Percentiles rank a stretch among this genome's conserved stretches.
These are phyloP conservation scores for Wickerhamomyces kurtzmanii DNA, from an alignment of 805 yeast species.

Conservation along the genomic window DNA sequence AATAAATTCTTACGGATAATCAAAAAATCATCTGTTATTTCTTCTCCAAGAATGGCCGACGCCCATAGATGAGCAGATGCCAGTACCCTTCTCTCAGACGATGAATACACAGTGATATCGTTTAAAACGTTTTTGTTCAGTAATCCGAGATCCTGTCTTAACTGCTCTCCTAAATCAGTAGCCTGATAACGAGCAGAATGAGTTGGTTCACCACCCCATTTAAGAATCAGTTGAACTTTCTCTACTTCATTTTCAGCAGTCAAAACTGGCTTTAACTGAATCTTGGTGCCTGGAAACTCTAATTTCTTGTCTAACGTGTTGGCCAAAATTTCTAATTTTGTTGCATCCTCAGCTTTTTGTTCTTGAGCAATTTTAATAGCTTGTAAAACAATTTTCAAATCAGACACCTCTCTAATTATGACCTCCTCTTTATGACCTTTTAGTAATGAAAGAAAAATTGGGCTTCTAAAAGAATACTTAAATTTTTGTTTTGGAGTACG, in stretches of 20 bases:
- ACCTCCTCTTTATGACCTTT: slow-evolving; percentile 96
- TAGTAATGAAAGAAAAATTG: slow-evolving; percentile 72
- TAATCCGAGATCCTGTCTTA: slow-evolving; percentile 83
- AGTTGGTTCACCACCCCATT: slow-evolving; percentile 99
- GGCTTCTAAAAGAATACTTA: slow-evolving; percentile 88
- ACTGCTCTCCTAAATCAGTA: slow-evolving; percentile 89
- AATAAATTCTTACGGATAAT: slow-evolving; percentile 80
- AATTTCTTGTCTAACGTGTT: slow-evolving; percentile 84
- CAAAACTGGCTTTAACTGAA: slow-evolving; percentile 87
- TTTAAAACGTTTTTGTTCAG: slow-evolving; percentile 78
- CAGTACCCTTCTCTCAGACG: slow-evolving; percentile 91
- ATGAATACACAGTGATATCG: slow-evolving; percentile 79
- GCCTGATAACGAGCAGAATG: slow-evolving; percentile 96
- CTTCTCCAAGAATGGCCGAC: slow-evolving; percentile 51
- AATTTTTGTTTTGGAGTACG: slow-evolving; percentile 98
- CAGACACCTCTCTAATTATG: slow-evolving; percentile 83
- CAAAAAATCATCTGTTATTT: slow-evolving; percentile 67
- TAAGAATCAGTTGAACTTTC: slow-evolving; percentile 89
- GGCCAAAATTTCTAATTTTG: slow-evolving; percentile 66
- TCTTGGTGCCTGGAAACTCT: slow-evolving; percentile 90
- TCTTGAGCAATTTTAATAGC: slow-evolving; percentile 78
- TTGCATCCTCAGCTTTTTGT: slow-evolving; percentile 69
- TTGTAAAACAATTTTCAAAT: slow-evolving; percentile 74
- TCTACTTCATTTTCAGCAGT: slow-evolving; percentile 66
- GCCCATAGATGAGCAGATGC: slow-evolving; percentile 88